These are phyloP conservation scores for Penicillium crustosum DNA, from an alignment of 2,329 filamentous ascomycete species.

Conservation along the genomic window DNA sequence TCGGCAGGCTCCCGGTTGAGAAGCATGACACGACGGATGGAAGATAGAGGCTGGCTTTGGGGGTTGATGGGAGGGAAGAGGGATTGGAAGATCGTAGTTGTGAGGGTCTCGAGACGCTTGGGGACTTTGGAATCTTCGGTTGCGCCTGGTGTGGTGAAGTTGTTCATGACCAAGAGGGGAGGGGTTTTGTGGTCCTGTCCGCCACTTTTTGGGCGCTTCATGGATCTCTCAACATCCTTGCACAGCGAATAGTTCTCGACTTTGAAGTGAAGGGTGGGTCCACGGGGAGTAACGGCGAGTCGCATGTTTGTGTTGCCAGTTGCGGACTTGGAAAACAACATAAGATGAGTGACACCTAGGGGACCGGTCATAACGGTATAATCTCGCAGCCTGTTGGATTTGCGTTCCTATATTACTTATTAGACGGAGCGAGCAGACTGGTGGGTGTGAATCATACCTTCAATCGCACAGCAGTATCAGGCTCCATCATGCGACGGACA, in stretches of 20 bases:
- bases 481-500: slow-evolving; percentile 92
- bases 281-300: slow-evolving; percentile 80
- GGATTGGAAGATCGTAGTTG: slow-evolving; percentile 92
- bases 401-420: slow-evolving; percentile 61
- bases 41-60: slow-evolving; percentile 80
- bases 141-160: slow-evolving; percentile 69
- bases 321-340: slow-evolving; percentile 88
- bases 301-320: slow-evolving; percentile 91
- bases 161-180: slow-evolving; percentile 97
- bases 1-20: slow-evolving; percentile 71
- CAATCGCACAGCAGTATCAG: slow-evolving; percentile 82
- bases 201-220: slow-evolving; percentile 77
- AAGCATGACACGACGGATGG: slow-evolving; percentile 88
- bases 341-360: slow-evolving; percentile 84
- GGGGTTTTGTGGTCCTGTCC: slow-evolving; percentile 84
- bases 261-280: slow-evolving; percentile 89
- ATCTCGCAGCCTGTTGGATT: slow-evolving; percentile 83
- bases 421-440: slow-evolving; percentile 2
- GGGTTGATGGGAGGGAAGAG: slow-evolving; percentile 95
- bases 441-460: slow-evolving; percentile 52
- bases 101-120: slow-evolving; percentile 87
- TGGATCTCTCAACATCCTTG: slow-evolving; percentile 81
- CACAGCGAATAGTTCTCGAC: slow-evolving; percentile 93
- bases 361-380: slow-evolving; percentile 95
- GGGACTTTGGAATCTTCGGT: slow-evolving; percentile 67